Evolutionary conservation across 1,284 basidiomycete species (phyloP).

Genomic region (Mycena citricolor): DNA sequence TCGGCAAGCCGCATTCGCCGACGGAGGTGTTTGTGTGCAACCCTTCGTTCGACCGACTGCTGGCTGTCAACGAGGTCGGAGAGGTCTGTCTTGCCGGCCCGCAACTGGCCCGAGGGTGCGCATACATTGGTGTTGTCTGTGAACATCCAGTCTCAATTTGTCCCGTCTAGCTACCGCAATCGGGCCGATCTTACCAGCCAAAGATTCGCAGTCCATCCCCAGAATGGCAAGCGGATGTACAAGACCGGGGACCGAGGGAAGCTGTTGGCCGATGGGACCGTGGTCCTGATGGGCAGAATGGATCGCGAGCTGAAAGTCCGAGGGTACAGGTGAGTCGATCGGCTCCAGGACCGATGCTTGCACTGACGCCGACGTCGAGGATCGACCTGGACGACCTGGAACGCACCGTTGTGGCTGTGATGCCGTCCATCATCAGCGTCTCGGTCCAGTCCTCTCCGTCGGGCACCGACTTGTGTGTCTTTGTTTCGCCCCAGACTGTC

Average conservation of each 20-base stretch:
- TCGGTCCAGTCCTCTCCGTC: not conserved
- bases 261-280: not conserved
- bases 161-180: not conserved
- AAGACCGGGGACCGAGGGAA: not conserved
- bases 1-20: not conserved
- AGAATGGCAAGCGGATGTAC: not conserved
- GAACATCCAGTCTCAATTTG: not conserved
- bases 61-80: not conserved
- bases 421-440: not conserved
- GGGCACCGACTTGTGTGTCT: not conserved
- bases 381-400: slow-evolving; percentile 3
- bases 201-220: not conserved
- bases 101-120: not conserved
- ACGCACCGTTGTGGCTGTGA: not conserved
- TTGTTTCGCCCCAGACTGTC: not conserved
- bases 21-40: not conserved
- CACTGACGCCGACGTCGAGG: no score
- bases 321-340: not conserved
- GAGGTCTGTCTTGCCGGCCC: not conserved
- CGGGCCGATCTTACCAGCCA: not conserved
- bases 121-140: not conserved
- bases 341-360: no score
- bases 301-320: slow-evolving; percentile 1
- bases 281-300: not conserved
- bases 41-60: not conserved